Percentiles rank a stretch among this genome's conserved stretches.
phyloP scores from a whole-genome alignment of 1,284 basidiomycete genomes.

The Melampsora americana region DNA sequence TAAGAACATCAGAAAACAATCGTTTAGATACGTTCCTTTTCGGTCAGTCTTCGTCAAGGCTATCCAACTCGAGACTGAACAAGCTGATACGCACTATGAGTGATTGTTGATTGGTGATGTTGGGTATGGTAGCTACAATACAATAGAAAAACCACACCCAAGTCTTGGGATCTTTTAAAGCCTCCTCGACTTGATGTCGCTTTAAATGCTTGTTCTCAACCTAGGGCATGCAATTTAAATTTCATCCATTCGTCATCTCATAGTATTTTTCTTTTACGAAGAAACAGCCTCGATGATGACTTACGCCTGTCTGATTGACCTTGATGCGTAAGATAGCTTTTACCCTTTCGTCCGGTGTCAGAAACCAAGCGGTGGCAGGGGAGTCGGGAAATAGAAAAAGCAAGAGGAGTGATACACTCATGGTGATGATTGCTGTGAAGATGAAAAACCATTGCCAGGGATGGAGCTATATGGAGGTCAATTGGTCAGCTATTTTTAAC shows the following conservation, averaged over 20 bases:
- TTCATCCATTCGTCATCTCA: too few species aligned
- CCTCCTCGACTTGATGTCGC: not conserved
- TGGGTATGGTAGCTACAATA: not conserved
- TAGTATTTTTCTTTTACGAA: not conserved
- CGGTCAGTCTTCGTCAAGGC: too few species aligned
- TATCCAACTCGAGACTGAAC: too few species aligned
- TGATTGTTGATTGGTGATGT: not conserved
- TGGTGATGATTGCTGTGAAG: not conserved
- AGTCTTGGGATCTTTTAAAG: not conserved
- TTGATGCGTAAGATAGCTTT: conserved; percentile 67
- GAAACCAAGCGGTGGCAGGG: conserved; percentile 67
- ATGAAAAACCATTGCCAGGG: not conserved
- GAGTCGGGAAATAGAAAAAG: not conserved
- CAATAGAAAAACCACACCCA: conserved; percentile 5
- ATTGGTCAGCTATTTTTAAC: too few species aligned
- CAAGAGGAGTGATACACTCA: not conserved
- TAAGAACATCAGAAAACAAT: too few species aligned
- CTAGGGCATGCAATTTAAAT: not conserved
- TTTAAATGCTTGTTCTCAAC: conserved; percentile 1
- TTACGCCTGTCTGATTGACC: conserved; percentile 53
- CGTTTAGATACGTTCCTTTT: too few species aligned
- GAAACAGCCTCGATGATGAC: not conserved
- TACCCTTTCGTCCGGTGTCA: conserved; percentile 64
- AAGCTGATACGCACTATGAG: not conserved
- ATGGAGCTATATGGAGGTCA: not conserved